Evolutionary conservation across 352 stramenopile genomes (phyloP).

Genomic region (Pelagophyceae sp.): DNA sequence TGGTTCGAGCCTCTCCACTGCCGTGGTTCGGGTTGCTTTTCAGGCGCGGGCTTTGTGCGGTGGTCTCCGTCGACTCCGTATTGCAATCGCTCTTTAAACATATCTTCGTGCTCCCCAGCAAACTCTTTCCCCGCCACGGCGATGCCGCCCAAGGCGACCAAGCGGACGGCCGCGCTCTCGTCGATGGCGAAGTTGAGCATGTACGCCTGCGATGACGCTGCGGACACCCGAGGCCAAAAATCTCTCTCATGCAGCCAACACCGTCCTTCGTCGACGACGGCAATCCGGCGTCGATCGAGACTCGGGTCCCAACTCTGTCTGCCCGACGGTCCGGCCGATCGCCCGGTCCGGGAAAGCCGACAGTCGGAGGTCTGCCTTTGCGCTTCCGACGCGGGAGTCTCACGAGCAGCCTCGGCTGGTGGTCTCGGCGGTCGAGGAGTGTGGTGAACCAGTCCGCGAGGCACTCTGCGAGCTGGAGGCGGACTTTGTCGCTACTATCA

Average conservation of each 20-base stretch:
- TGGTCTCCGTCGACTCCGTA: slow-evolving; percentile 79
- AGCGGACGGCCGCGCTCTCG: slow-evolving; percentile 42
- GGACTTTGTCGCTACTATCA: slow-evolving; percentile 66
- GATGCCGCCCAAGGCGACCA: slow-evolving; percentile 60
- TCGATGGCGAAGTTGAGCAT: slow-evolving; percentile 76
- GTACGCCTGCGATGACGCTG: too few species aligned
- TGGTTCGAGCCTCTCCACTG: slow-evolving; percentile 37
- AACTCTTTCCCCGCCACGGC: slow-evolving; percentile 55
- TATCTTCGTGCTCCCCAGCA: slow-evolving; percentile 51
- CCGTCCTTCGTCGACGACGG: too few species aligned
- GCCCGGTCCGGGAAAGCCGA: too few species aligned
- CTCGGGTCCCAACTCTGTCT: too few species aligned
- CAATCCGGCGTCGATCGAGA: too few species aligned
- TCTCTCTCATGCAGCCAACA: too few species aligned
- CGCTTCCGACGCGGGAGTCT: too few species aligned
- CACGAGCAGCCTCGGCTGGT: slow-evolving; percentile 81
- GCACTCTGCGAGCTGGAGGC: slow-evolving; percentile 68
- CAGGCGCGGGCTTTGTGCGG: too few species aligned
- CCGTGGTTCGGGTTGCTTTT: not conserved
- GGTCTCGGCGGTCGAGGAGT: slow-evolving; percentile 82
- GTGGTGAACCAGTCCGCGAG: slow-evolving; percentile 74
- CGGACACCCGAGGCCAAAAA: too few species aligned
- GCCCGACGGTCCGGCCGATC: too few species aligned
- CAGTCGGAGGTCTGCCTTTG: too few species aligned
- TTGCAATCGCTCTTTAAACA: slow-evolving; percentile 83